A percentile compares a stretch with the other conserved stretches of the same genome.
phyloP scores from a whole-genome alignment of 768 basidiomycete genomes.

The Suillus brevipes region DNA sequence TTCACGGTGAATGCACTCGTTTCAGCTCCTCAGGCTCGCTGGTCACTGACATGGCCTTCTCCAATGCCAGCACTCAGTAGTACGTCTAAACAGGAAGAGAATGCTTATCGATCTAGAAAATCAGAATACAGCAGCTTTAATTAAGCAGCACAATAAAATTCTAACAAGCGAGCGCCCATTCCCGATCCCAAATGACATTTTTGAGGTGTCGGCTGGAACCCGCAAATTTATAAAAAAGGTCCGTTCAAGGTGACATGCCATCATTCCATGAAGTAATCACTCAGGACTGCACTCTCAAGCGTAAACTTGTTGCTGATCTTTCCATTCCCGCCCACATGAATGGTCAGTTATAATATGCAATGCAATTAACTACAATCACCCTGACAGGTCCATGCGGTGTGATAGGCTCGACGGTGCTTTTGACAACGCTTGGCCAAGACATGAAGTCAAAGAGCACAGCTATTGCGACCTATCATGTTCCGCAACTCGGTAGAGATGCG shows the following conservation, averaged over 20 bases:
- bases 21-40: too few species aligned
- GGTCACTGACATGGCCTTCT: background rate
- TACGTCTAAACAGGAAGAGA: background rate
- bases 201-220: background rate
- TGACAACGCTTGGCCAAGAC: background rate
- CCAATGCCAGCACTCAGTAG: too few species aligned
- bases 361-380: background rate
- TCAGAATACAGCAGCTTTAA: background rate
- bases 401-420: background rate
- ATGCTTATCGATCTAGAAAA: background rate
- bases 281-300: background rate
- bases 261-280: background rate
- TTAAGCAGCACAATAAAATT: background rate
- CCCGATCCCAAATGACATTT: background rate
- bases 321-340: background rate
- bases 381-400: background rate
- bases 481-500: background rate
- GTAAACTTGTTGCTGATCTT: background rate
- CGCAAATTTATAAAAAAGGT: background rate
- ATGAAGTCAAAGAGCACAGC: slow-evolving; percentile 4
- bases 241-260: background rate
- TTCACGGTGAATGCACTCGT: background rate
- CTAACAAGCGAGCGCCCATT: background rate
- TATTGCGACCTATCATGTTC: background rate
- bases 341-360: background rate